Evolutionary conservation across 768 basidiomycete species (phyloP), one percentile per base, ranked within the genome.

Genomic region (Fibroporia radiculosa): DNA sequence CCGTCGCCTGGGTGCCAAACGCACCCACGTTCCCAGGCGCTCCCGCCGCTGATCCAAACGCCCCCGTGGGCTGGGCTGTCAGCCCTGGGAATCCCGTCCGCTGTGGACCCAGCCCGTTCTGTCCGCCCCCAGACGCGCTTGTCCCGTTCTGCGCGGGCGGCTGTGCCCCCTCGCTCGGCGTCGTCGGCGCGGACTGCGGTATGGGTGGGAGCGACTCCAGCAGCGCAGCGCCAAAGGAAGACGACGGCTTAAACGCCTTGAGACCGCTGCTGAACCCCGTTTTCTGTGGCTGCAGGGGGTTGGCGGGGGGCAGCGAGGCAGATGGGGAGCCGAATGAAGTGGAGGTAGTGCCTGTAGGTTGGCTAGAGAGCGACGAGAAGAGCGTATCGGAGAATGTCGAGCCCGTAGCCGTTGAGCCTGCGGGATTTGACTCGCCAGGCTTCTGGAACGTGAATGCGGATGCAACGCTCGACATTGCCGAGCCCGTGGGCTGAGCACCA

Each of bases 391-490:
- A 71, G 43, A 73, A 67, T 2, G 62, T 67, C 12, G 74, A 73
- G 6, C 68, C 66, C 2, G 66, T 62, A 4, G 58, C 60, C 8
- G 70, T 65, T 24, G 37, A 12, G 45, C 50, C 38, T 42, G 58
- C 54, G 8, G 57, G 13, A 3, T 50, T 45, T 25, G 47, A 55
- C n/a, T 54, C 52, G 33, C 65, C 65, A 14, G 55, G 42, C 47
- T 68, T 44, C 68, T 40, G 59, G 62, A 54, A 74, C 69, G 34
- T 76, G 60, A 92, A 91, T 5, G 82, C 80, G 3, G 85, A 87
- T 2, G 88, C 86, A 33, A 92, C 70, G 48, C 74, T 73, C 7
- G 82, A 71, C 50, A 88, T 79, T 37, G 76, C 71, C n/a, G 69
- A 50, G 4, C 51, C 49, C 4, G 42, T 56, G 25, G 43, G 40